Base-by-base conservation (phyloP, 1,284 basidiomycete genomes). In the Uromyces viciae-fabae region DNA sequence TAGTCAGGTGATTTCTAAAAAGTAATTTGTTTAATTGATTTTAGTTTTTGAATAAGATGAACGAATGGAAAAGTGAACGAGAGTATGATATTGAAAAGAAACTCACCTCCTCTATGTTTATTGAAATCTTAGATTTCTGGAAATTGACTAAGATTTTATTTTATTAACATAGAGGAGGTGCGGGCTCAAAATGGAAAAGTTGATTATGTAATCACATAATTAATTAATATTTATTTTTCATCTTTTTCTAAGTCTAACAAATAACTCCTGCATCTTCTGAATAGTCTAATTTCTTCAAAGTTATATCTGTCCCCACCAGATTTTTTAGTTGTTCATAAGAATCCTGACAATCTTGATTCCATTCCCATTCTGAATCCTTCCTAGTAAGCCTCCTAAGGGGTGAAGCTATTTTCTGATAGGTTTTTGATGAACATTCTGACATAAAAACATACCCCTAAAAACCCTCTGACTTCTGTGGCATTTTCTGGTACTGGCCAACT, bases 401-500 rank as follows among this genome's bases (percentile, higher is more conserved):
- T 31, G 42, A 33, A 25, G 68, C 40, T 17, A 71, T 4, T 46
- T 15, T 46, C 64, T 43, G 43, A 56, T 15, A 72, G 46, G n/a
- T 36, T 43, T 33, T 38, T 38, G 69, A 72, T 72, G 36, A 72
- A 72, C 2, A 72, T 72, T 40, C 69, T 72, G 46, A 72, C 28
- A 54, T 72, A 72, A 8, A 56, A 42, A 72, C 69, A 72, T 15
- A 72, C 36, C 14, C 52, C 69, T 15, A 72, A 46, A 28, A 72
- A 72, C 8, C 69, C 69, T 71, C 36, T 49, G 52, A 54, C 69
- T 25, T 54, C 42, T 4, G 69, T 72, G 5, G 69, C 40, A 28
- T 72, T 52, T 1, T 19, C 36, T 2, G 69, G 69, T 4, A 11
- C 19, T 28, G 68, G 46, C 69, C 69, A 72, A 5, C 3, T 19